Evolutionary conservation across 495 filamentous ascomycete species (phyloP).

Genomic region (Penicillium coprophilum): DNA sequence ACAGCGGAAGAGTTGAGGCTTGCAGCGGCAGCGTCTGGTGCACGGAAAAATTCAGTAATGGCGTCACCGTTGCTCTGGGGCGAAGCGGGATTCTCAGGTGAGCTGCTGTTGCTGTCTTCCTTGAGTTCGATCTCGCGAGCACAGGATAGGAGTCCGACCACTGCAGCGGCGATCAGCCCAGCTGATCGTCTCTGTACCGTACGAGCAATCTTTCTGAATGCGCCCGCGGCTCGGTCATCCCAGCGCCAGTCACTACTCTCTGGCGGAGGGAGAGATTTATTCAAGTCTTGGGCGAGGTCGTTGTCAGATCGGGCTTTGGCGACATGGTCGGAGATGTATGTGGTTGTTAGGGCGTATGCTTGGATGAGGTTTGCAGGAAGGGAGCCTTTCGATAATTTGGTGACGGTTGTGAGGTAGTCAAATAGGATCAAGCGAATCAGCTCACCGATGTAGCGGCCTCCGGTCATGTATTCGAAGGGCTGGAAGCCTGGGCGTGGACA

Average conservation of each 20-base stretch:
- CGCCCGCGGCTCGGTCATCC: constrained; percentile 55
- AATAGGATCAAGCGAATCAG: constrained; percentile 70
- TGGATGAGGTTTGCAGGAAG: constrained; percentile 59
- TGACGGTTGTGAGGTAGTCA: constrained; percentile 57
- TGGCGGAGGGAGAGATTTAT: constrained; percentile 52
- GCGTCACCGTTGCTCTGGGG: constrained; percentile 30
- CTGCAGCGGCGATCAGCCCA: constrained; percentile 68
- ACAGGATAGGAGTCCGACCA: constrained; percentile 65
- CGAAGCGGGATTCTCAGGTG: constrained; percentile 35
- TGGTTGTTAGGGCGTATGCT: constrained; percentile 65
- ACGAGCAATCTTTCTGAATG: constrained; percentile 60
- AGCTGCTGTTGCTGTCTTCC: constrained; percentile 43
- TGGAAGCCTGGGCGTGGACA: constrained; percentile 77
- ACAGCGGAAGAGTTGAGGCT: constrained; percentile 5
- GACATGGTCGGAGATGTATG: constrained; percentile 65
- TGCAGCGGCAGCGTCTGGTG: constrained; percentile 14
- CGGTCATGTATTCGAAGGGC: constrained; percentile 86
- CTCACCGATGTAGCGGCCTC: constrained; percentile 80
- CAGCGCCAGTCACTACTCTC: constrained; percentile 53
- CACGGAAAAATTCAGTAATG: constrained; percentile 6
- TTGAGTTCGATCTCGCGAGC: constrained; percentile 62
- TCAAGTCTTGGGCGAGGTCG: constrained; percentile 51
- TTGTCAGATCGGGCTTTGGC: constrained; percentile 48
- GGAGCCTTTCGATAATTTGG: constrained; percentile 33
- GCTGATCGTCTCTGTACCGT: constrained; percentile 68